Conservation (phyloP, 1,284 basidiomycete species). For the Ustilago xerochloae region DNA sequence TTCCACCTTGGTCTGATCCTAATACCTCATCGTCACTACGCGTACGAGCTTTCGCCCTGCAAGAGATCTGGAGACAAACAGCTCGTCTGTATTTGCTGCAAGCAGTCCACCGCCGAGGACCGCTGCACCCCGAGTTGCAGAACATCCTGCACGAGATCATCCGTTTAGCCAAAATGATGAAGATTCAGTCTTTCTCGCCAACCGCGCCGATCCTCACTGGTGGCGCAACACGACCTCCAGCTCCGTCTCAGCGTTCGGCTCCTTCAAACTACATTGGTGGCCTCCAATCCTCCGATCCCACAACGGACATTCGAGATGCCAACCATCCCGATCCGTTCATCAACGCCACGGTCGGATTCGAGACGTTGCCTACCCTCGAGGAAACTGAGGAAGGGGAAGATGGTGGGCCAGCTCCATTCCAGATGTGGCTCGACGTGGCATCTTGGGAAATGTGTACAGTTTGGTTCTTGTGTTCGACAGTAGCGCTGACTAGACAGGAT, state of each 20-base stretch:
- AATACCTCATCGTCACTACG: slow-evolving; percentile 32
- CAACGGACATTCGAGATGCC: slow-evolving; percentile 12
- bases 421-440: slow-evolving; percentile 48
- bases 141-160: slow-evolving; percentile 51
- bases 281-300: background rate
- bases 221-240: background rate
- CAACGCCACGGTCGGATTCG: slow-evolving; percentile 15
- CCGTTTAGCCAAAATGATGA: slow-evolving; percentile 38
- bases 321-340: slow-evolving; percentile 24
- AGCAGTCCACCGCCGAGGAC: slow-evolving; percentile 45
- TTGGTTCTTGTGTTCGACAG: slow-evolving; percentile 51
- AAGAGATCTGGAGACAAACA: slow-evolving; percentile 55
- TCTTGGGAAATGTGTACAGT: slow-evolving; percentile 58
- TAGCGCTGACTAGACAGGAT: slow-evolving; percentile 37
- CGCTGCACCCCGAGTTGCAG: slow-evolving; percentile 42
- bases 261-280: slow-evolving; percentile 37
- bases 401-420: slow-evolving; percentile 19
- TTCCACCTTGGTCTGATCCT: slow-evolving; percentile 42
- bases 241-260: background rate
- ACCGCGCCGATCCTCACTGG: slow-evolving; percentile 2
- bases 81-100: slow-evolving; percentile 46
- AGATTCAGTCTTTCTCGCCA: slow-evolving; percentile 29
- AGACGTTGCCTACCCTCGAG: background rate
- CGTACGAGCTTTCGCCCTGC: slow-evolving; percentile 42
- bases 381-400: background rate